phyloP scores from a whole-genome alignment of 192 early-diverging fungal species.

The Backusella australiensis region DNA sequence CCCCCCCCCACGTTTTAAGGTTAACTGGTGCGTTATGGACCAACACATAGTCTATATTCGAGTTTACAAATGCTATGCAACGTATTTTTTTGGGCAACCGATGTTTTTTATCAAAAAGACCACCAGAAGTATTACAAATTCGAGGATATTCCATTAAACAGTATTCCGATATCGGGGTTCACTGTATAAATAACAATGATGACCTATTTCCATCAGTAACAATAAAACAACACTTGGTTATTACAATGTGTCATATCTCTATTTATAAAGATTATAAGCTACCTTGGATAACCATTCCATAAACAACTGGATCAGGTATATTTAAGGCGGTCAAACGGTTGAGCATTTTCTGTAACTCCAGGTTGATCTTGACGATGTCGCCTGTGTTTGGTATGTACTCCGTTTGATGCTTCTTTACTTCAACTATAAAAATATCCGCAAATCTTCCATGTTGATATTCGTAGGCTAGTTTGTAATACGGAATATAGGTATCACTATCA shows the following conservation, averaged over 20 bases:
- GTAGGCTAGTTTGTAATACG: neutral
- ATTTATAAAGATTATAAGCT: neutral
- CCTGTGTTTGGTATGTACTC: neutral
- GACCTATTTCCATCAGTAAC: neutral
- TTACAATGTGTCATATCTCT: neutral
- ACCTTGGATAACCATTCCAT: neutral
- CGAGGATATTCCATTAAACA: no score
- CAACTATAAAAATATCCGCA: neutral
- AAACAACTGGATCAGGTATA: neutral
- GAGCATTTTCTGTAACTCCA: neutral
- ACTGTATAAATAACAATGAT: no score
- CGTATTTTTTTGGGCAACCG: no score
- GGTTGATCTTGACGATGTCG: neutral
- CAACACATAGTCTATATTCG: no score
- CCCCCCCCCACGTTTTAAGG: no score
- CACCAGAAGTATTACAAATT: no score
- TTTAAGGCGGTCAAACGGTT: neutral
- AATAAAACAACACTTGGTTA: neutral
- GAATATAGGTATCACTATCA: neutral
- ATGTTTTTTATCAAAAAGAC: no score
- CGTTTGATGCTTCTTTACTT: neutral
- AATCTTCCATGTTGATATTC: neutral
- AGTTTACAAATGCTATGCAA: no score
- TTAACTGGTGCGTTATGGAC: no score
- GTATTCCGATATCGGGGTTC: no score